phyloP scores from a whole-genome alignment of 2,329 filamentous ascomycete genomes.

The Leptoxyphium fumago region DNA sequence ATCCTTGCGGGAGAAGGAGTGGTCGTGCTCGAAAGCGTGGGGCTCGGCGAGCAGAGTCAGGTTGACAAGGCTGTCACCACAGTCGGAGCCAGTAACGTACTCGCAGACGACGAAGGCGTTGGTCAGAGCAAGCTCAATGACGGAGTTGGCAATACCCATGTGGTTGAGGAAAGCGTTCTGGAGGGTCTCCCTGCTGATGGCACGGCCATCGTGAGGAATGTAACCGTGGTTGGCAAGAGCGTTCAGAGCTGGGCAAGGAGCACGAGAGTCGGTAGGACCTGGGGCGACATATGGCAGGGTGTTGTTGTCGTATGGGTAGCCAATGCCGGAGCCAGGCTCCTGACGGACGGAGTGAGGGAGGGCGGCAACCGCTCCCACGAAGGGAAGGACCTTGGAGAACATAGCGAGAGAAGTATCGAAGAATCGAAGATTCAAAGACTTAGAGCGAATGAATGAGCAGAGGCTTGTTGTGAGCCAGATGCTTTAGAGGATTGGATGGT shows the following conservation, averaged over 20 bases:
- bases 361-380: too few species aligned
- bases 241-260: constrained; percentile 14
- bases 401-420: too few species aligned
- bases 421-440: too few species aligned
- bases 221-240: constrained; percentile 14
- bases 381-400: too few species aligned
- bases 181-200: constrained; percentile 2
- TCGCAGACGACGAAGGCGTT: constrained; percentile 1
- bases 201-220: constrained; percentile 10
- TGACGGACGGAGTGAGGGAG: too few species aligned
- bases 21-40: constrained; percentile 38
- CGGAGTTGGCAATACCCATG: too few species aligned
- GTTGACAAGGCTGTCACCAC: background rate
- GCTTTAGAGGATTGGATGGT: too few species aligned
- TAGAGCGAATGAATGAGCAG: too few species aligned
- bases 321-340: too few species aligned
- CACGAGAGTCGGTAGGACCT: constrained; percentile 10
- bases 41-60: background rate
- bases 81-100: background rate
- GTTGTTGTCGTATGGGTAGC: background rate
- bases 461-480: too few species aligned
- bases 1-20: constrained; percentile 39
- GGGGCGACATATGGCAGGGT: constrained; percentile 5
- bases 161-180: too few species aligned
- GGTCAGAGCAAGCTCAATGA: background rate